Base-by-base conservation (phyloP, 139 green algal species). In the Chlorella sp. region DNA sequence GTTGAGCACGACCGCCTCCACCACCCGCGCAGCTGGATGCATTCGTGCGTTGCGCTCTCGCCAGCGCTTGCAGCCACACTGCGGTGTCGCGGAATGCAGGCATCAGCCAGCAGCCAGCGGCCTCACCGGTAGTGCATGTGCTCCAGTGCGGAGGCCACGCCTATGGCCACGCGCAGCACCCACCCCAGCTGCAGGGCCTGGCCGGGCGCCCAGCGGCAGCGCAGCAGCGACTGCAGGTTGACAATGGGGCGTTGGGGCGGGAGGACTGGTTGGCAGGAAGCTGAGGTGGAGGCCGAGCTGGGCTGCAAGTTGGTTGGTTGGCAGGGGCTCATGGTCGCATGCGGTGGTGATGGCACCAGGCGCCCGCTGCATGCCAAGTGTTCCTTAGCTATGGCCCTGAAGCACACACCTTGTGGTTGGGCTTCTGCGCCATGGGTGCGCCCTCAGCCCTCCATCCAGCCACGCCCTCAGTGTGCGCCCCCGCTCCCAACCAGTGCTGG, bases 361-460 rank as follows among this genome's bases (percentile, higher is more conserved):
- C n/a, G n/a, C n/a, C n/a, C n/a, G n/a, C n/a, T n/a, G n/a, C n/a
- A n/a, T 56, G 56, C 56, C 56, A 17, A 6, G 56, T 24, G 56
- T 19, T 22, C 11, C 9, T 19, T 6, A 14, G 13, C 20, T 22
- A 28, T 3, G 60, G 60, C 60, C 60, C 22, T 68, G 60, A 26
- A n/a, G n/a, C n/a, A n/a, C n/a, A 22, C 80, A 78, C 40, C 46
- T 80, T 32, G 9, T 75, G 68, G 34, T 95, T 94, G 22, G 94
- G 94, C 78, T 92, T 93, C 0, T 73, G 75, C 11, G 92, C 92
- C 83, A 94, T 56, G 0, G 91, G 89, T 48, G 60, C 69, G 24
- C 92, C 93, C 22, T 83, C 54, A 3, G 93, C 91, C 40, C 56
- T 65, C 6, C 56, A 65, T 16, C 3, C 13, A 32, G 24, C 64